Conservation (phyloP, 148 eudicot species). For the Camellia lanceoleosa region DNA sequence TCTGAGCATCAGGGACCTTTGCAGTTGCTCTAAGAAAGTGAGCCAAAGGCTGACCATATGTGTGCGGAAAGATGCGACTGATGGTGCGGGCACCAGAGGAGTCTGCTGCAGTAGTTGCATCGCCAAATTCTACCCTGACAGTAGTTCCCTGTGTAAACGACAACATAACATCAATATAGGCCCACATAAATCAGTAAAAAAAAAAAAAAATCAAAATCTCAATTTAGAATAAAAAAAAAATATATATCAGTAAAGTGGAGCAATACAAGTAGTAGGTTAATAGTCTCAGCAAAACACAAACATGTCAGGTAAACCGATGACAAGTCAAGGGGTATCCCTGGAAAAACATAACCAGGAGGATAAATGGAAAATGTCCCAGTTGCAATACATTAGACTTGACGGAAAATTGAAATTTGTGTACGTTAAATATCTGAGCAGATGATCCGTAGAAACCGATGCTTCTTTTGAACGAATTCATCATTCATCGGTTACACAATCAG, state of each 20-base stretch:
- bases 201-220: neutral
- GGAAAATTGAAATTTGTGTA: too few relatives aligned
- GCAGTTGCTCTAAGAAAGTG: conserved; percentile 91
- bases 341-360: neutral
- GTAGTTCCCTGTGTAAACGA: conserved; percentile 65
- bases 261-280: neutral
- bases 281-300: neutral
- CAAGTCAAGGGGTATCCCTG: neutral
- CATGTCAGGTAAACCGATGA: neutral
- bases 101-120: conserved; percentile 66
- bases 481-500: neutral
- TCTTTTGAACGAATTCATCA: neutral
- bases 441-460: neutral
- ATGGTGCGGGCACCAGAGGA: conserved; percentile 74
- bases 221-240: too few relatives aligned
- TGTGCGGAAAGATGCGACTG: conserved; percentile 70
- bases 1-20: conserved; percentile 83
- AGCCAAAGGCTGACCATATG: conserved; percentile 88
- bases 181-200: neutral
- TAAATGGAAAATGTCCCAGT: neutral
- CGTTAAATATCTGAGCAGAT: neutral
- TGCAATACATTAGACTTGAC: neutral
- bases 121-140: conserved; percentile 90
- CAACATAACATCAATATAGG: neutral
- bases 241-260: neutral